Base-by-base conservation (phyloP, 1,139 yeast species). In the Taphrina sp. region DNA sequence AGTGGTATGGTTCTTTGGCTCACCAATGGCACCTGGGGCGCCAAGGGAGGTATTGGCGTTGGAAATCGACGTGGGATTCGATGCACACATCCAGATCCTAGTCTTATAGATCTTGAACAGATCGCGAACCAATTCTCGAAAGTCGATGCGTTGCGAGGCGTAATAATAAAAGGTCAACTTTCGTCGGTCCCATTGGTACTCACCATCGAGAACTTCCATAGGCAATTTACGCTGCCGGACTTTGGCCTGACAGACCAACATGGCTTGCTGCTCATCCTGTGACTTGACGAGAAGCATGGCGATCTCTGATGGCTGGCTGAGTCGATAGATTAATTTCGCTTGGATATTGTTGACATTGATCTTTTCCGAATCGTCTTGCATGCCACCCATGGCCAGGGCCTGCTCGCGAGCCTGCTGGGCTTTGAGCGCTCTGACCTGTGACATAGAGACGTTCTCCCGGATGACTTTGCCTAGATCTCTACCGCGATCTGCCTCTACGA, bases 401-500 rank as follows among this genome's bases (percentile, higher is more conserved):
- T 89, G 84, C 67, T 85, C 86, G 61, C 83, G 75, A 67, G 85
- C 94, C 64, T 86, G 85, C 64, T 83, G 78, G 67, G 86, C 84
- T 69, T 89, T 89, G 67, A 92, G 79, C 61, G 86, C 76, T 35
- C 87, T 80, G 0, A 95, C 96, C 65, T 86, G 83, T 62, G 86
- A 90, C 38, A 83, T 73, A 2, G 83, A 74, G 26, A 90, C 79
- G 20, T 52, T 22, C 35, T 43, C 45, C 4, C 38, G 45, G 33
- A 83, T 78, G 39, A 92, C 81, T 65, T 82, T 80, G 22, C 96
- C 97, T 61, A 92, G 73, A 71, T 92, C 98, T 53, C 85, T 76
- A 38, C 98, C 98, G 51, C 98, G 76, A 68, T 92, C 98, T n/a
- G 97, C 98, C 69, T 92, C 97, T 35, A 90, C 96, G 62, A 90